A percentile compares a stretch with the other conserved stretches of the same genome.
Conservation (phyloP, 2,329 filamentous ascomycete species). For the Colletotrichum shisoi region DNA sequence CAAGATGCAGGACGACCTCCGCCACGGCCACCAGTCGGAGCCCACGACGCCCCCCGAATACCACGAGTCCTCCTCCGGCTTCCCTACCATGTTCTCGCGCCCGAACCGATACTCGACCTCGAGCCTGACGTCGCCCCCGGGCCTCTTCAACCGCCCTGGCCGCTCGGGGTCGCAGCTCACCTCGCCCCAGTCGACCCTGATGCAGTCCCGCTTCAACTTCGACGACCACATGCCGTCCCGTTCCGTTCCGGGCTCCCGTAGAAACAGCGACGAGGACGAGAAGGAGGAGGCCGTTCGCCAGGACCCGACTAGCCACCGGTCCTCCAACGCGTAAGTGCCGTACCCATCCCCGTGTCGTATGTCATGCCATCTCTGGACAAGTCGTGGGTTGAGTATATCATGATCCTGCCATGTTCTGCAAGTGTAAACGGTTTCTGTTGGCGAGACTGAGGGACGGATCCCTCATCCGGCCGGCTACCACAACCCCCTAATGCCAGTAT, state of each 20-base stretch:
- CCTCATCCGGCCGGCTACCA: too few species aligned
- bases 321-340: slow-evolving; percentile 78
- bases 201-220: slow-evolving; percentile 66
- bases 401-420: not conserved
- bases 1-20: slow-evolving; percentile 82
- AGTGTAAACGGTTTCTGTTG: not conserved
- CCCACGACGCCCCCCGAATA: slow-evolving; percentile 96
- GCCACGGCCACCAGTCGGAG: slow-evolving; percentile 83
- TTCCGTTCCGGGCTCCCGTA: slow-evolving; percentile 84
- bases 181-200: slow-evolving; percentile 74
- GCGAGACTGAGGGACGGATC: slow-evolving; percentile 4
- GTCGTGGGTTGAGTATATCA: slow-evolving; percentile 29
- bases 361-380: slow-evolving; percentile 28
- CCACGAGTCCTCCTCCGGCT: slow-evolving; percentile 72
- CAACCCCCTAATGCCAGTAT: not conserved
- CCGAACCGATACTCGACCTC: slow-evolving; percentile 90
- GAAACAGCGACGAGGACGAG: slow-evolving; percentile 91
- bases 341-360: not conserved
- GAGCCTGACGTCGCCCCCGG: slow-evolving; percentile 82
- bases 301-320: slow-evolving; percentile 74
- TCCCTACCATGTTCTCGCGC: slow-evolving; percentile 80
- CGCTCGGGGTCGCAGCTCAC: slow-evolving; percentile 81
- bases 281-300: slow-evolving; percentile 77
- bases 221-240: slow-evolving; percentile 77
- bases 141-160: slow-evolving; percentile 74